Evolutionary conservation across 139 green algal species (phyloP).

Genomic region (Dunaliella sp.): DNA sequence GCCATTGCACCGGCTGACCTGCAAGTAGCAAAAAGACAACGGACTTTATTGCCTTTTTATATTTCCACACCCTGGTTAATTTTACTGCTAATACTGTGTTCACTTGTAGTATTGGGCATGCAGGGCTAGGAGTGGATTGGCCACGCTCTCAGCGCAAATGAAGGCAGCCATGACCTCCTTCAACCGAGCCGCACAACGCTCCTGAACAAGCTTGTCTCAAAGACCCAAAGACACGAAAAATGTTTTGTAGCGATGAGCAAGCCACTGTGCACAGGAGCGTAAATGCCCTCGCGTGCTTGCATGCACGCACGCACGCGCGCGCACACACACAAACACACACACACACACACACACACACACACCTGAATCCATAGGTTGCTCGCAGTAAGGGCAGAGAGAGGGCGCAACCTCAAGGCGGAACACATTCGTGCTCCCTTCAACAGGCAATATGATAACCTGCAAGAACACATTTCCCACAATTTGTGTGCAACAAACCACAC

Average conservation of each 20-base stretch:
- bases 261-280: too few species aligned
- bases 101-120: background rate
- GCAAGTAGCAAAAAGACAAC: too few species aligned
- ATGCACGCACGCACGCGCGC: too few species aligned
- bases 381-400: background rate
- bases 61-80: too few species aligned
- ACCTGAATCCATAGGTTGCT: background rate
- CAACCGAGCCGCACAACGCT: too few species aligned
- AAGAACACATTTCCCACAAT: background rate
- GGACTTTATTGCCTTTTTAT: too few species aligned
- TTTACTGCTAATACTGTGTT: too few species aligned
- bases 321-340: too few species aligned
- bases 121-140: background rate
- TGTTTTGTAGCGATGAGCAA: too few species aligned
- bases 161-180: too few species aligned
- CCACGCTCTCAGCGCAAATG: background rate
- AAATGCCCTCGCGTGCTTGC: too few species aligned
- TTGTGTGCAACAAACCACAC: background rate
- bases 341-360: background rate
- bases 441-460: background rate
- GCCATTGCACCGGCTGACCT: too few species aligned
- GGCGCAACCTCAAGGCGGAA: background rate
- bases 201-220: background rate
- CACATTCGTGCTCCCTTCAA: background rate
- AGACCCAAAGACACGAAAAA: background rate